Base-by-base conservation (phyloP, 1,139 yeast genomes). In the Saccharomycopsis phalli region DNA sequence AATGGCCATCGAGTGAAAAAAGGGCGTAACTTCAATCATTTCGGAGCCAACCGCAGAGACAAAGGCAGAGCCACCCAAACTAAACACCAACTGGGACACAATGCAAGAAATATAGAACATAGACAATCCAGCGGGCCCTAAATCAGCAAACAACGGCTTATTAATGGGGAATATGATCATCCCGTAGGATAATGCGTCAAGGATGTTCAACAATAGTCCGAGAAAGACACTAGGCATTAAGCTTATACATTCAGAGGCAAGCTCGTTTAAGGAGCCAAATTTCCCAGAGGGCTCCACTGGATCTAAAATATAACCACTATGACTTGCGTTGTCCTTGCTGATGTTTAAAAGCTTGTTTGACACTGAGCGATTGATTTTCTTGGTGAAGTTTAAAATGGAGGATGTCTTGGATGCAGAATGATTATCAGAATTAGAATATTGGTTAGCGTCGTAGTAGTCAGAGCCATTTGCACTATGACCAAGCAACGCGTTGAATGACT, bases 21-120 rank as follows among this genome's bases (percentile, higher is more conserved):
- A 91, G 1, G 98, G 98, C 1, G 96, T 94, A 17, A 91, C 88
- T 59, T 91, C 98, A 50, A 91, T 91, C 98, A 91, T 91, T 62
- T 91, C 98, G 3, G 95, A 83, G 0, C 98, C 98, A 38, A 88
- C 79, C 7, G 95, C 95, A 6, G 91, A 73, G 48, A 75, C 76
- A 61, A 91, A 91, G 3, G 86, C 81, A 10, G 95, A 83, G 2
- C 94, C 94, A 16, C 98, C 98, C 22, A 82, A 60, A 0, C 97
- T 87, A 56, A 74, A 88, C 3, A 86, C 82, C 49, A 87, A 63
- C 55, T 91, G 98, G 0, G 95, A 82, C 1, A 88, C 73, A 20
- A 91, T 72, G 39, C 95, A 83, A 5, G 95, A 83, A 34, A 91
- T 72, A 60, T 91, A 91, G 58, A 91, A 91, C 94, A 91, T 84